Conservation (phyloP, 2,329 filamentous ascomycete species). For the Fusarium verrucosum region DNA sequence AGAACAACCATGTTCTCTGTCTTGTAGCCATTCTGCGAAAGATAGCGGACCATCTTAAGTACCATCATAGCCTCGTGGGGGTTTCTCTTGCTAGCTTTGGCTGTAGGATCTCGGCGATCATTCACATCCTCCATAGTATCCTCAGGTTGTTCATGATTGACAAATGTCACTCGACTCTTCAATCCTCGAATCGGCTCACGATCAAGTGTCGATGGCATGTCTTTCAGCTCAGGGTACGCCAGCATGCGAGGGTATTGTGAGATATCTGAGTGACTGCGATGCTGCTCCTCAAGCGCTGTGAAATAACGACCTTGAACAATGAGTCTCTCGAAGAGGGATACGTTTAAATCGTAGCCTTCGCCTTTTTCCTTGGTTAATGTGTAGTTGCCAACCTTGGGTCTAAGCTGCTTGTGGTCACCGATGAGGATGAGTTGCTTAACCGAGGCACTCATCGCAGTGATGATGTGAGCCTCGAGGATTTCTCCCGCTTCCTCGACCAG, state of each 20-base stretch:
- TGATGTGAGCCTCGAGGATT: conserved; percentile 71
- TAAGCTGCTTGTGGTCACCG: conserved; percentile 77
- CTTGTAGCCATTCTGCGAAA: conserved; percentile 76
- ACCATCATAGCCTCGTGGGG: conserved; percentile 72
- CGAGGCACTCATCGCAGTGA: conserved; percentile 65
- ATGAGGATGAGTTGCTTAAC: conserved; percentile 74
- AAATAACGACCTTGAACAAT: conserved; percentile 64
- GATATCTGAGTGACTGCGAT: conserved; percentile 75
- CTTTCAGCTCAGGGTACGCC: conserved; percentile 69
- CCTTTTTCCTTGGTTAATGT: conserved; percentile 69
- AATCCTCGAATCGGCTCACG: conserved; percentile 65
- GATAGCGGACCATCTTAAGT: conserved; percentile 69
- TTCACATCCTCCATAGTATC: conserved; percentile 51
- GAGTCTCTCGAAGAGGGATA: conserved; percentile 75
- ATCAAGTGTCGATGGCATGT: conserved; percentile 60
- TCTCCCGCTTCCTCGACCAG: conserved; percentile 79
- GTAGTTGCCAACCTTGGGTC: conserved; percentile 72
- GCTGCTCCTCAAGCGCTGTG: conserved; percentile 66
- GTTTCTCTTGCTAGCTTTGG: conserved; percentile 67
- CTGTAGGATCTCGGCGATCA: conserved; percentile 61
- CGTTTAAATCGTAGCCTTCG: conserved; percentile 72
- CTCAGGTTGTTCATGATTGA: conserved; percentile 70
- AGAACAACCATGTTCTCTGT: conserved; percentile 72
- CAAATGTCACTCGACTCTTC: conserved; percentile 67
- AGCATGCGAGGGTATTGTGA: conserved; percentile 65